Percentiles rank a stretch among this genome's conserved stretches.
phyloP scores from a whole-genome alignment of 2,329 filamentous ascomycete genomes.

The Fusarium sp. region DNA sequence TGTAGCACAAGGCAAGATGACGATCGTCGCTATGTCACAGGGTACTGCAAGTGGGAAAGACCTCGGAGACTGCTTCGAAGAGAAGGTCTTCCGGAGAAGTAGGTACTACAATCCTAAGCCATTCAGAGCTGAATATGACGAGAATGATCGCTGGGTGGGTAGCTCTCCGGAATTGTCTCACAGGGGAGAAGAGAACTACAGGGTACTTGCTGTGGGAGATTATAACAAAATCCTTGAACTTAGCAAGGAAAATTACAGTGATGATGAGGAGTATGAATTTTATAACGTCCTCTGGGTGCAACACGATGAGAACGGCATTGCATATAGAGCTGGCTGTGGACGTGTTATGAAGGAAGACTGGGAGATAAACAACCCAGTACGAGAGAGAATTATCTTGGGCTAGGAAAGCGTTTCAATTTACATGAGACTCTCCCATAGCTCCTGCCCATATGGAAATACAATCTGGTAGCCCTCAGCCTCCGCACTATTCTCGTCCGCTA shows the following conservation, averaged over 20 bases:
- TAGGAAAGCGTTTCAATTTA: background rate
- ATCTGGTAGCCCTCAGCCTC: background rate
- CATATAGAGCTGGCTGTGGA: background rate
- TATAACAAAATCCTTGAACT: background rate
- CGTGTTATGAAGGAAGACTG: background rate
- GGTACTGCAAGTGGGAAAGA: background rate
- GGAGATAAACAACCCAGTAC: background rate
- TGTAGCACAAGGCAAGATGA: background rate
- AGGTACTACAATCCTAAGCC: background rate
- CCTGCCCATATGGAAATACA: conserved; percentile 1
- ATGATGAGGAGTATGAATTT: background rate
- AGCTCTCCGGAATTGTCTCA: background rate
- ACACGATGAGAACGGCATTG: background rate
- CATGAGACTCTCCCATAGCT: conserved; percentile 3
- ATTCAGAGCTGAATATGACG: background rate
- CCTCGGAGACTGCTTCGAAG: background rate
- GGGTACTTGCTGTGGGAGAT: background rate
- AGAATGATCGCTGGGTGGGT: background rate
- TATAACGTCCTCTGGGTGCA: background rate
- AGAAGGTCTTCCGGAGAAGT: background rate
- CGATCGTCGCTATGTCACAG: background rate
- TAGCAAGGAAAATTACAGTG: background rate
- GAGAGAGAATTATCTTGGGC: background rate
- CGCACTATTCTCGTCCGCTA: background rate
- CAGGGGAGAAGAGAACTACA: background rate